Percentiles rank a stretch among this genome's conserved stretches.
These are phyloP conservation scores for Ogataea sp. DNA, from an alignment of 805 yeast genomes.

Conservation along the genomic window DNA sequence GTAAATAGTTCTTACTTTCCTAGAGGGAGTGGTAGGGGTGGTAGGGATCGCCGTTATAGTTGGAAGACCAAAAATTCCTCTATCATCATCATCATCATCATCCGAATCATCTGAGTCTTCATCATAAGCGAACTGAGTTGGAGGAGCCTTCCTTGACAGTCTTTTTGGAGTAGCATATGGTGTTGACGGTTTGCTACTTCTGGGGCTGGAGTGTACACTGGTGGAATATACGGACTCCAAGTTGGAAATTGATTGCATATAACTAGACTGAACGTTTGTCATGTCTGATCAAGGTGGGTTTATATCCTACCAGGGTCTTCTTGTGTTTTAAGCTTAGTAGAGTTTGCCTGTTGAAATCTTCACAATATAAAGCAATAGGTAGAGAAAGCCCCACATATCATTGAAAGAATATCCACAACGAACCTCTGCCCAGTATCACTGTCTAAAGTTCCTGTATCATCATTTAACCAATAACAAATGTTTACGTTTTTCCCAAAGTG, in stretches of 20 bases:
- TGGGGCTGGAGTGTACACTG: neutral
- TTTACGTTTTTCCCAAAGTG: neutral
- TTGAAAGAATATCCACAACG: too few species aligned
- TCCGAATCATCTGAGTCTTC: neutral
- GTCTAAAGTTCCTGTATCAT: too few species aligned
- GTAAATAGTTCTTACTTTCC: neutral
- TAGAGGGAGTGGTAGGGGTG: neutral
- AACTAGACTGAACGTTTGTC: slow-evolving; percentile 1
- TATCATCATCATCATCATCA: neutral
- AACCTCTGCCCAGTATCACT: too few species aligned
- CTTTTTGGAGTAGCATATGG: neutral
- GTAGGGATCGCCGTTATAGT: neutral
- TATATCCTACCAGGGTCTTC: too few species aligned
- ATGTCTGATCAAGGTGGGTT: neutral
- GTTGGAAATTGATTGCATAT: neutral
- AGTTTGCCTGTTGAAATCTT: too few species aligned
- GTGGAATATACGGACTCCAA: neutral
- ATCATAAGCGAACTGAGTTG: too few species aligned
- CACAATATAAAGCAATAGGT: too few species aligned
- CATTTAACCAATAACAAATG: neutral
- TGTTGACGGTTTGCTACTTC: neutral
- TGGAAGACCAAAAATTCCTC: too few species aligned
- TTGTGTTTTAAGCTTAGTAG: too few species aligned
- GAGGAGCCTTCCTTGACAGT: too few species aligned
- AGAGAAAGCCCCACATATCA: too few species aligned